Evolutionary conservation across 176 grass and related monocot species (phyloP).

Genomic region (maize (Zea mays)): Zm-B73-REFERENCE-NAM-5.0 NC_050097.1:214113001-214113500

Average conservation of each 20-base stretch:
- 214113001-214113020: constrained; percentile 78
- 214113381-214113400: not conserved
- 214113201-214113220: not conserved
- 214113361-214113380: not conserved
- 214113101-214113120: constrained; percentile 66
- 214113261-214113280: constrained; percentile 17
- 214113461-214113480: not conserved
- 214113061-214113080: constrained; percentile 96
- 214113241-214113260: not conserved
- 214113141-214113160: not conserved
- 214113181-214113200: not conserved
- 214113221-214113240: not conserved
- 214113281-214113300: not conserved
- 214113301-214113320: constrained; percentile 5
- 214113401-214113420: not conserved
- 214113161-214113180: not conserved
- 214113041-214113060: constrained; percentile 82
- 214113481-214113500: not conserved
- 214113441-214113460: not conserved
- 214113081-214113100: constrained; percentile 93
- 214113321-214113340: constrained; percentile 7
- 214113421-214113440: constrained; percentile 12
- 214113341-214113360: not conserved
- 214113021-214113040: constrained; percentile 83
- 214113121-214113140: not conserved